Evolutionary conservation across 345 rosid genomes (phyloP).

Genomic region (Sonneratia alba): DNA sequence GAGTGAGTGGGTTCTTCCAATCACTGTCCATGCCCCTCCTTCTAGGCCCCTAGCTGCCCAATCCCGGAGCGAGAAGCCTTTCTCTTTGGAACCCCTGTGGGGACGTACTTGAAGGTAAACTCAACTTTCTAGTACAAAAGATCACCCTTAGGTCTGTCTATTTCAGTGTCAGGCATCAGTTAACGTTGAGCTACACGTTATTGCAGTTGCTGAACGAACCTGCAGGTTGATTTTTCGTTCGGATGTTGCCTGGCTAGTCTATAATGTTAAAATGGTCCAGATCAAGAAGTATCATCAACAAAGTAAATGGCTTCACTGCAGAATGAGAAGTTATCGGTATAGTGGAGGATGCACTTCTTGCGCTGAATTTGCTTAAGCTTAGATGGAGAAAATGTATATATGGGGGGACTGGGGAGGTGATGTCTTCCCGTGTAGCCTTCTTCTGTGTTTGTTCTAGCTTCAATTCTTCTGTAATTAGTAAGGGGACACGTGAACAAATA

Average conservation of each 20-base stretch:
- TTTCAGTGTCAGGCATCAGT: background rate
- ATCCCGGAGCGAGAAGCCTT: constrained; percentile 45
- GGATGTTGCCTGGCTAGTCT: background rate
- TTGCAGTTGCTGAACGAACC: background rate
- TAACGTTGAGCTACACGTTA: background rate
- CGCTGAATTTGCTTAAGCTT: too few species aligned
- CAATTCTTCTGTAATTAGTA: too few species aligned
- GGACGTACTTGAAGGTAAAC: constrained; percentile 43
- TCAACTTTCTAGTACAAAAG: background rate
- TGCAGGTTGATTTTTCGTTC: background rate
- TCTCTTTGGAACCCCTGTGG: constrained; percentile 71
- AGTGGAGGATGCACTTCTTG: too few species aligned
- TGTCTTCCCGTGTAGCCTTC: too few species aligned
- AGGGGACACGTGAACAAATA: too few species aligned
- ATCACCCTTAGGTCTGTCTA: background rate
- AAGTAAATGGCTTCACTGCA: background rate
- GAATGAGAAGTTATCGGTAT: too few species aligned
- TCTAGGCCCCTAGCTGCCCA: constrained; percentile 41
- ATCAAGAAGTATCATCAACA: background rate
- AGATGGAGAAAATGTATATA: too few species aligned
- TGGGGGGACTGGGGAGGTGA: too few species aligned
- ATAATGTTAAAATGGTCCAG: background rate
- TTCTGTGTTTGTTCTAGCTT: too few species aligned
- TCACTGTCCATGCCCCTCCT: constrained; percentile 83
- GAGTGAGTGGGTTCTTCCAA: constrained; percentile 92